Conservation (phyloP, 108 stramenopile species). For the Schizochytrium sp. region DNA sequence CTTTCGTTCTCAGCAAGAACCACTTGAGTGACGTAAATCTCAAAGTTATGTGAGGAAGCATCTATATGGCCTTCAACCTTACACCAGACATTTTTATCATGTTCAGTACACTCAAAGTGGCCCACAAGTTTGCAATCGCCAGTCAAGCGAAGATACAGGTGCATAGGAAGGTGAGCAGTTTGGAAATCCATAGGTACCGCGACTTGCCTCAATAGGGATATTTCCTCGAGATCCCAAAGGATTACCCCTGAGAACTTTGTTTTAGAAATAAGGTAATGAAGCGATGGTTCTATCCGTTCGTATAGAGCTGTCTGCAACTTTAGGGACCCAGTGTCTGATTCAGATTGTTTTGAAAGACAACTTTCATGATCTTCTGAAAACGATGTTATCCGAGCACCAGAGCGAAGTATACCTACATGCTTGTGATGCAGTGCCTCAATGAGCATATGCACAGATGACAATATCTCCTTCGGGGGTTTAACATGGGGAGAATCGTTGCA, state of each 20-base stretch:
- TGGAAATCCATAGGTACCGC: conserved; percentile 24
- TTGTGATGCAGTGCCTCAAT: too few species aligned
- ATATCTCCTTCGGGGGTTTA: too few species aligned
- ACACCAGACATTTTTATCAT: background rate
- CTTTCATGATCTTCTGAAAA: too few species aligned
- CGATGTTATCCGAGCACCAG: too few species aligned
- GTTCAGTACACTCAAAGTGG: background rate
- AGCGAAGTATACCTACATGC: too few species aligned
- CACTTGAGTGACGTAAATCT: background rate
- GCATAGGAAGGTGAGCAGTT: background rate
- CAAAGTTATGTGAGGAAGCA: background rate
- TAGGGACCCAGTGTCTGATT: too few species aligned
- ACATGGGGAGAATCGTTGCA: too few species aligned
- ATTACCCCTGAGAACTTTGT: conserved; percentile 16
- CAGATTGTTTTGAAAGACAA: too few species aligned
- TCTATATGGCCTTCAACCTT: conserved; percentile 5
- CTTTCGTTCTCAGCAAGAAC: background rate
- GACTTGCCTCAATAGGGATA: background rate
- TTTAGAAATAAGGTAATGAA: background rate
- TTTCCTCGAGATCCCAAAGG: background rate
- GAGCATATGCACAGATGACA: too few species aligned
- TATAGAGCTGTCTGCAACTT: background rate
- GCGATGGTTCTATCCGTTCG: background rate
- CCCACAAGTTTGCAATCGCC: background rate
- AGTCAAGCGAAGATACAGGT: background rate